These are phyloP conservation scores for Yamadazyma sp. DNA, from an alignment of 805 yeast species.

Conservation along the genomic window DNA sequence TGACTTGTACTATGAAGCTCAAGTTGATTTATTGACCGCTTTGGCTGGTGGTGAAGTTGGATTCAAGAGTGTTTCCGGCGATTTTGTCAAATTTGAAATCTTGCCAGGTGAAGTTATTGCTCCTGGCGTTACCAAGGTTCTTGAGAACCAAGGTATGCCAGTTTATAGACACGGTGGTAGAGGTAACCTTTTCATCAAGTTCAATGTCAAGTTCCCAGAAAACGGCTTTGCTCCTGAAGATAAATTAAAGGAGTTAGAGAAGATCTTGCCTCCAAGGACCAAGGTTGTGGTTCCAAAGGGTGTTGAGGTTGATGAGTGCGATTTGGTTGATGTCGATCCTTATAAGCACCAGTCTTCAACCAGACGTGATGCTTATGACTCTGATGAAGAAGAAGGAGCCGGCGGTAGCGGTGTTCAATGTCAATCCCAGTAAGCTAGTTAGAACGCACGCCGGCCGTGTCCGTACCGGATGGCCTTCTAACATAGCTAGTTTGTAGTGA, in stretches of 20 bases:
- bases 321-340: slow-evolving; percentile 67
- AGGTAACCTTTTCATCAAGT: slow-evolving; percentile 86
- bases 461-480: no score
- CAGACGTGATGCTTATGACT: slow-evolving; percentile 45
- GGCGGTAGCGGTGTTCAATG: slow-evolving; percentile 83
- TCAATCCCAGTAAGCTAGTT: slow-evolving; percentile 71
- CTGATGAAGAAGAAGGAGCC: slow-evolving; percentile 49
- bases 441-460: not conserved
- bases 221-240: slow-evolving; percentile 73
- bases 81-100: slow-evolving; percentile 77
- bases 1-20: slow-evolving; percentile 81
- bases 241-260: slow-evolving; percentile 68
- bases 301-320: slow-evolving; percentile 80
- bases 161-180: slow-evolving; percentile 80
- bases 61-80: slow-evolving; percentile 88
- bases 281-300: slow-evolving; percentile 61
- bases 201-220: slow-evolving; percentile 85
- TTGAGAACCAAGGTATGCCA: slow-evolving; percentile 98
- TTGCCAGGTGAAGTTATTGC: slow-evolving; percentile 91
- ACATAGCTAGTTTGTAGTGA: no score
- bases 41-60: slow-evolving; percentile 93
- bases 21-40: slow-evolving; percentile 90
- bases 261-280: slow-evolving; percentile 76
- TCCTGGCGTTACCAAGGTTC: slow-evolving; percentile 78
- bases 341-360: slow-evolving; percentile 49